These are phyloP conservation scores for Toxoplasma gondii DNA, from an alignment of 169 alveolate genomes.

Conservation along the genomic window DNA sequence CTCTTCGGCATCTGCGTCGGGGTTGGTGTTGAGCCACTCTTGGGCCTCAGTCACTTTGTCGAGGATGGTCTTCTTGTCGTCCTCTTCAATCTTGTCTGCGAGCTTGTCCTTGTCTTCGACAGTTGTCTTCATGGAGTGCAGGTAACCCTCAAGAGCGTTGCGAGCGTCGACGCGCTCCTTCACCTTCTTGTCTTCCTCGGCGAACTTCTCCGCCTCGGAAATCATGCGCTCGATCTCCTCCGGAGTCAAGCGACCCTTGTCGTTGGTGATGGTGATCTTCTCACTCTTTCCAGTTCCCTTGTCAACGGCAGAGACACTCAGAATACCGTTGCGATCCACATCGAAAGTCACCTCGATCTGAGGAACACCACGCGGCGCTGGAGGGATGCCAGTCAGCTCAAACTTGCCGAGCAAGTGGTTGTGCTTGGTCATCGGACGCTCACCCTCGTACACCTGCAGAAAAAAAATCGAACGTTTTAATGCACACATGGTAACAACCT, in stretches of 20 bases:
- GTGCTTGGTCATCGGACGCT: conserved; percentile 96
- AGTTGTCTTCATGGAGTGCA: conserved; percentile 91
- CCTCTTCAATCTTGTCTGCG: conserved; percentile 91
- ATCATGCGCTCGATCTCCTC: conserved; percentile 95
- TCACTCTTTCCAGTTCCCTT: conserved; percentile 94
- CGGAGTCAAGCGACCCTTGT: conserved; percentile 92
- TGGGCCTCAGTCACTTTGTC: conserved; percentile 85
- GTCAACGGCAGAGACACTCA: conserved; percentile 94
- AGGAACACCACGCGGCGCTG: conserved; percentile 96
- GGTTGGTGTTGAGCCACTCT: conserved; percentile 92
- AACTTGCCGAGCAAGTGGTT: conserved; percentile 95
- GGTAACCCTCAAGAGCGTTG: conserved; percentile 91
- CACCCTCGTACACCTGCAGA: conserved; percentile 94
- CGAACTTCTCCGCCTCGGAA: conserved; percentile 93
- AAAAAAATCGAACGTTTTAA: not conserved
- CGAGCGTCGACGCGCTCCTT: conserved; percentile 93
- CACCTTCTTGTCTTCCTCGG: conserved; percentile 92
- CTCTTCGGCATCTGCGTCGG: conserved; percentile 93
- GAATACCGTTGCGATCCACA: conserved; percentile 94
- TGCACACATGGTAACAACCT: too few relatives aligned
- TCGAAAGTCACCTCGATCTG: conserved; percentile 95
- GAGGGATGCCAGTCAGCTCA: conserved; percentile 95
- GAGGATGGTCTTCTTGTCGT: conserved; percentile 86
- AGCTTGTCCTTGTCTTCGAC: conserved; percentile 89
- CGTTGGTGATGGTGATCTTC: conserved; percentile 95